Evolutionary conservation across 1,284 basidiomycete species (phyloP), one percentile per base, ranked within the genome.

Genomic region (Malassezia dermatis): DNA sequence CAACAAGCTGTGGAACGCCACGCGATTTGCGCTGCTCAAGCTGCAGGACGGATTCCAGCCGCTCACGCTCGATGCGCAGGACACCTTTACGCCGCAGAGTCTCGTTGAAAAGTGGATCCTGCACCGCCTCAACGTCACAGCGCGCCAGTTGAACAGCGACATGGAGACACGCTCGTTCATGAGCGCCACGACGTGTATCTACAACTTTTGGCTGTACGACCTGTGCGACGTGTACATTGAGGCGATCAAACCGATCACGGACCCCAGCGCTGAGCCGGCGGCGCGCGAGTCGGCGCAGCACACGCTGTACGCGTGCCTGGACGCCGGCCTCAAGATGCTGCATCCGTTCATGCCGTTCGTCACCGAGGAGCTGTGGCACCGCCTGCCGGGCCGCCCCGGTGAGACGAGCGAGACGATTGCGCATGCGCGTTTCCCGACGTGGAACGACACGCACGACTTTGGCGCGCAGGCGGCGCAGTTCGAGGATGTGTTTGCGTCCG

Each of bases 301-400:
- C 77, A 98, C 93, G 0, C 78, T 99, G 43, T 96, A 96, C 76
- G 93, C 86, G 12, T 91, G 89, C 74, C 80, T 98, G 37, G 94
- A 99, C 67, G 78, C 84, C 54, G 94, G 93, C 11, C 79, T 98
- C 48, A 83, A 85, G 45, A 79, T 99, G 8, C 79, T 98, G 12
- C 94, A 98, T 76, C 93, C 94, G 1, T 93, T 96, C 79, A 98
- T 98, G 94, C 94, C 94, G 1, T 98, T 86, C 76, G 89, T 99
- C 40, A 96, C 93, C 1, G 94, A 99, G 77, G 94, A 98, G 76
- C 78, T 99, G 17, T 98, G 94, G 94, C 94, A 99, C 75, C 83
- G 91, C 40, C 79, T 98, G 10, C 90, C 91, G 0, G 80, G 89
- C 12, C 80, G 91, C 53, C 83, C 85, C 0, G 84, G 84, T 48